These are phyloP conservation scores for Salinomyces thailandicus DNA, from an alignment of 2,329 filamentous ascomycete species.

Conservation along the genomic window DNA sequence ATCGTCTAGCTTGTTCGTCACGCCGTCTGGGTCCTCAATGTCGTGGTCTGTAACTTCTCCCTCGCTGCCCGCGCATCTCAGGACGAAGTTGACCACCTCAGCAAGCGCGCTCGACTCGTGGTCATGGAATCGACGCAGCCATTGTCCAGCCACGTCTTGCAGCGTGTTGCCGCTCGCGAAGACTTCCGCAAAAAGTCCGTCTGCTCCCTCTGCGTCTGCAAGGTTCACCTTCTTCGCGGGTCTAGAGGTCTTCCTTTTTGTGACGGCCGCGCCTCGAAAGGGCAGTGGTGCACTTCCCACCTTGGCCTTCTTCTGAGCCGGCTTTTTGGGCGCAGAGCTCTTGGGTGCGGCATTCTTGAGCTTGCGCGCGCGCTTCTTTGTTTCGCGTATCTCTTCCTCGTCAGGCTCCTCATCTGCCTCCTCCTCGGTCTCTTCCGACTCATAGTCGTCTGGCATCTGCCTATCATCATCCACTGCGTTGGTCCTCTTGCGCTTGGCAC, in stretches of 20 bases:
- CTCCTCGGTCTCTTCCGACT: conserved; percentile 28
- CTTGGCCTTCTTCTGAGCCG: conserved; percentile 45
- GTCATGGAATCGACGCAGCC: conserved; percentile 47
- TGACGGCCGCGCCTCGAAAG: conserved; percentile 40
- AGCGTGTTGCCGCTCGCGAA: conserved; percentile 46
- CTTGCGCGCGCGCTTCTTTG: conserved; percentile 26
- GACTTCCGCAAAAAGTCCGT: conserved; percentile 50
- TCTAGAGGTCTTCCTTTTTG: conserved; percentile 33
- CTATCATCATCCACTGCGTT: conserved; percentile 27
- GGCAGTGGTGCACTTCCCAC: conserved; percentile 46
- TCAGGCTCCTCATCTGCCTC: conserved; percentile 31
- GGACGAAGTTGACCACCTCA: conserved; percentile 51
- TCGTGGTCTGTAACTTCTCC: conserved; percentile 70
- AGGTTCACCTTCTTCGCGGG: conserved; percentile 44
- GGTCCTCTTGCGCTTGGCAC: conserved; percentile 40
- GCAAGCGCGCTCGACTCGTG: conserved; percentile 46
- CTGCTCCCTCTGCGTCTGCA: conserved; percentile 42
- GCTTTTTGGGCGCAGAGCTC: conserved; percentile 23
- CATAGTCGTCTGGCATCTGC: conserved; percentile 26
- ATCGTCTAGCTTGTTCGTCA: conserved; percentile 64
- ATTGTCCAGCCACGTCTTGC: conserved; percentile 47
- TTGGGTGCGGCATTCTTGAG: conserved; percentile 22
- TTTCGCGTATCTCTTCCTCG: conserved; percentile 41
- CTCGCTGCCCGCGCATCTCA: conserved; percentile 67
- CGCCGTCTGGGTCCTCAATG: conserved; percentile 81